Percentiles rank a stretch among this genome's conserved stretches.
phyloP scores from a whole-genome alignment of 768 basidiomycete species.

The Boletus pseudopeckii region DNA sequence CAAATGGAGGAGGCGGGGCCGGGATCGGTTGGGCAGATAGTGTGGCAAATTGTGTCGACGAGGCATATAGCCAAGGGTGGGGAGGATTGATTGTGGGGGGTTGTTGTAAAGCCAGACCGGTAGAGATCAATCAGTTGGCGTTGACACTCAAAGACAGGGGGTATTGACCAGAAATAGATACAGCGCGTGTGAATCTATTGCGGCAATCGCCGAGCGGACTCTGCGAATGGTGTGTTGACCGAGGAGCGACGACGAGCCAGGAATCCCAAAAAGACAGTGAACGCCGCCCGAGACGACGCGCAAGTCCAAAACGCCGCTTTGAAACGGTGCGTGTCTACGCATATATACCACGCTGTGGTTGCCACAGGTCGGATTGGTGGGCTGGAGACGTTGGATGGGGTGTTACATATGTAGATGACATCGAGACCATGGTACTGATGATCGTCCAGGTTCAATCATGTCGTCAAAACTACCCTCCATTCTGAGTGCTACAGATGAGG shows the following conservation, averaged over 20 bases:
- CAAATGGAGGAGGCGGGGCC: conserved; percentile 58
- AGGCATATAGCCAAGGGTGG: conserved; percentile 34
- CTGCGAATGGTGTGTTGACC: conserved; percentile 1
- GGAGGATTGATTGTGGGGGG: conserved; percentile 60
- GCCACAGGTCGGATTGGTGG: conserved; percentile 2
- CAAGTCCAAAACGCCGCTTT: conserved; percentile 32
- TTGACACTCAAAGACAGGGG: conserved; percentile 11
- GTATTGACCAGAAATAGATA: neutral
- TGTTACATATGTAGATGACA: conserved; percentile 30
- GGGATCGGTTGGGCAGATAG: conserved; percentile 35
- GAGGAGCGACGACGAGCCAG: conserved; percentile 18
- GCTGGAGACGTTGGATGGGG: conserved; percentile 35
- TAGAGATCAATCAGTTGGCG: conserved; percentile 40
- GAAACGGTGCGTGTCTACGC: conserved; percentile 38
- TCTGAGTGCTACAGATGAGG: conserved; percentile 93
- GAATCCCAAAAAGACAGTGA: conserved; percentile 29
- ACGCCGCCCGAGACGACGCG: conserved; percentile 42
- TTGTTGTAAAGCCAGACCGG: conserved; percentile 61
- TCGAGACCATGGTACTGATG: conserved; percentile 22
- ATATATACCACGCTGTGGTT: conserved; percentile 1
- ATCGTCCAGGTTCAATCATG: conserved; percentile 39
- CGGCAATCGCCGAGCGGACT: conserved; percentile 27
- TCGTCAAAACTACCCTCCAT: conserved; percentile 92
- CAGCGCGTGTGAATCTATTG: conserved; percentile 12
- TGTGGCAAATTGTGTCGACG: conserved; percentile 26